These are phyloP conservation scores for Alternaria triticimaculans DNA, from an alignment of 2,329 filamentous ascomycete genomes.

Conservation along the genomic window DNA sequence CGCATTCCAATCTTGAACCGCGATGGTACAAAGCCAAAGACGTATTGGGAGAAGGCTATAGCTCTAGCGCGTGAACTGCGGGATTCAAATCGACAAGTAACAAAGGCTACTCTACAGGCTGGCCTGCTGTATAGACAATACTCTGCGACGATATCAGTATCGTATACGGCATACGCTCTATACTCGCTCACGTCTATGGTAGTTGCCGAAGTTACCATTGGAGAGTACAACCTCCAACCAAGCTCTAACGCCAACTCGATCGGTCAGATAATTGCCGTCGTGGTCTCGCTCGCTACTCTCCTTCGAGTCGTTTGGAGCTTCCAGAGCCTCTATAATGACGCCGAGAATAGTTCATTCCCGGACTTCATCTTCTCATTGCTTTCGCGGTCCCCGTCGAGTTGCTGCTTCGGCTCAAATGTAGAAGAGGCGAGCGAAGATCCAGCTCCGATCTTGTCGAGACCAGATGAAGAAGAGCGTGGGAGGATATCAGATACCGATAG, in stretches of 20 bases:
- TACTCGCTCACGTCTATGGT: background rate
- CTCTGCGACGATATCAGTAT: background rate
- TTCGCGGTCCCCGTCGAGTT: no score
- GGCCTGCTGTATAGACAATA: background rate
- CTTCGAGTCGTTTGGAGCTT: background rate
- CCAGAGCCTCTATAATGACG: background rate
- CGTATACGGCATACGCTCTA: background rate
- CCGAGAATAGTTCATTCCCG: no score
- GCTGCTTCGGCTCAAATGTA: no score
- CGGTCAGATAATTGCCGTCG: background rate
- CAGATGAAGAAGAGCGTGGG: no score
- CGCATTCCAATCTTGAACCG: background rate
- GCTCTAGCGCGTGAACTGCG: no score
- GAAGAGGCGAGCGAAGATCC: no score
- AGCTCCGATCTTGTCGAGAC: no score
- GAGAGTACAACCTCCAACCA: background rate
- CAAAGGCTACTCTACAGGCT: background rate
- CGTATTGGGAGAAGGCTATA: no score
- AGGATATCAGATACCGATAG: no score
- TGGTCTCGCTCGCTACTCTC: background rate
- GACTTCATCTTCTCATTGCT: no score
- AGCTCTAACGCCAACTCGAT: background rate
- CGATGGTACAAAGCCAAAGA: background rate
- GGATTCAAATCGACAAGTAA: no score
- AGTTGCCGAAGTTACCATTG: background rate